Evolutionary conservation across 179 eudicot genomes (phyloP), one percentile per base, ranked within the genome.

Genomic region (Sideroxylon spinosum): DNA sequence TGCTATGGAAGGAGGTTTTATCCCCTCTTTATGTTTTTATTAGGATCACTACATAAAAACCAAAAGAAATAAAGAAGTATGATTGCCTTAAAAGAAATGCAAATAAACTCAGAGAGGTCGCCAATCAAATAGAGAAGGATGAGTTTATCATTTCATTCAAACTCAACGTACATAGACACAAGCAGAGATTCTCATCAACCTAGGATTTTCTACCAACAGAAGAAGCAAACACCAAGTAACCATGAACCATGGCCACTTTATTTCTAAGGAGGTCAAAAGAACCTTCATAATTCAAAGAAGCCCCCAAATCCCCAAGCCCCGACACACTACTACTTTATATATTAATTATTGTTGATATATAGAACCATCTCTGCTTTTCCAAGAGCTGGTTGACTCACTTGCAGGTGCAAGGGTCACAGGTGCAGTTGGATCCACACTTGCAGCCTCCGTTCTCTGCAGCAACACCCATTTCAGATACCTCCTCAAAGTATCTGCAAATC

Each of bases 331-430:
- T 32, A 37, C 6, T 50, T 49, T 11, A 11, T 46, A 48, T 70
- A 37, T 48, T 10, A 2, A 37, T 20, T 76, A 6, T 49, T 25
- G 60, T 20, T 49, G 71, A 63, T 16, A 68, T 11, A 7, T 17
- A 19, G 78, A 52, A 20, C 20, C 68, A 6, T 76, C 61, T 63
- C 78, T 64, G 71, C 62, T 65, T 63, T 7, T 19, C 8, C 6
- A 29, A 20, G 7, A 25, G 78, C 20, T 62, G 68, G 60, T 23
- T 17, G 17, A 1, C 56, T 87, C 87, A 89, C 63, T 82, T 86
- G 94, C 94, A 91, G 46, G 50, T 88, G 88, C 94, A 90, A 10
- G 94, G 94, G 74, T 90, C 64, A 79, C 94, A 90, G 28, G 59
- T 78, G 90, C 94, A 91, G 91, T 86, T 79, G 56, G 78, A 6